Percentiles rank a stretch among this genome's conserved stretches.
Conservation (phyloP, 2,329 filamentous ascomycete genomes). For the Pyricularia grisea region DNA sequence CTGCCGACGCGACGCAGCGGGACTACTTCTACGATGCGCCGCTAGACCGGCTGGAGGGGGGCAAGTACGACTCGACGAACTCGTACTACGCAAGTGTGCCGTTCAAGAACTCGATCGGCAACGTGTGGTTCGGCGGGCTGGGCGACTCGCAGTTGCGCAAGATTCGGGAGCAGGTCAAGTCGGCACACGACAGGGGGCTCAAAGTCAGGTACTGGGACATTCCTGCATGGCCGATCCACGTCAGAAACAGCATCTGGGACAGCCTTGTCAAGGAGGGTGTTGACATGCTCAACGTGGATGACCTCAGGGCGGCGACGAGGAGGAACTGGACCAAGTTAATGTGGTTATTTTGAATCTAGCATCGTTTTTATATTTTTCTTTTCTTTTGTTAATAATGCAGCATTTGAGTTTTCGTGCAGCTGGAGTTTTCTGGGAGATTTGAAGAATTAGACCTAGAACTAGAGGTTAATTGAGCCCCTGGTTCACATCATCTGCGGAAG, state of each 20-base stretch:
- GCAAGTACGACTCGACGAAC: constrained; percentile 39
- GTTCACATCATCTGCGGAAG: background rate
- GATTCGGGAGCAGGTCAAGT: constrained; percentile 33
- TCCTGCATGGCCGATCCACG: constrained; percentile 49
- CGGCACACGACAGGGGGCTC: constrained; percentile 46
- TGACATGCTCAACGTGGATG: constrained; percentile 55
- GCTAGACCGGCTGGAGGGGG: constrained; percentile 29
- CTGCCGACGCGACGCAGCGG: constrained; percentile 41
- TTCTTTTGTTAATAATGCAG: background rate
- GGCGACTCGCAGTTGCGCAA: constrained; percentile 30
- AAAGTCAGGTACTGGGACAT: constrained; percentile 53
- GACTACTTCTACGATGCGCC: constrained; percentile 62
- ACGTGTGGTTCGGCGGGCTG: constrained; percentile 34
- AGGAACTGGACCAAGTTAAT: constrained; percentile 9
- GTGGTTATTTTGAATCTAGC: constrained; percentile 2
- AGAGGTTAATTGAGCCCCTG: background rate
- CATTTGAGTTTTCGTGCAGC: background rate
- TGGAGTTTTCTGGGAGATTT: background rate
- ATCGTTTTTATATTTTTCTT: background rate
- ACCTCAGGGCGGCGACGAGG: constrained; percentile 20
- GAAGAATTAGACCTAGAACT: background rate
- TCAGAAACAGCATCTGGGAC: constrained; percentile 48
- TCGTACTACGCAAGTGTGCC: constrained; percentile 58
- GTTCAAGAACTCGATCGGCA: constrained; percentile 44
- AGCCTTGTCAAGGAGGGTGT: constrained; percentile 46